Conservation (phyloP, 179 eudicot genomes). For the Amaranthus tricolor region DNA sequence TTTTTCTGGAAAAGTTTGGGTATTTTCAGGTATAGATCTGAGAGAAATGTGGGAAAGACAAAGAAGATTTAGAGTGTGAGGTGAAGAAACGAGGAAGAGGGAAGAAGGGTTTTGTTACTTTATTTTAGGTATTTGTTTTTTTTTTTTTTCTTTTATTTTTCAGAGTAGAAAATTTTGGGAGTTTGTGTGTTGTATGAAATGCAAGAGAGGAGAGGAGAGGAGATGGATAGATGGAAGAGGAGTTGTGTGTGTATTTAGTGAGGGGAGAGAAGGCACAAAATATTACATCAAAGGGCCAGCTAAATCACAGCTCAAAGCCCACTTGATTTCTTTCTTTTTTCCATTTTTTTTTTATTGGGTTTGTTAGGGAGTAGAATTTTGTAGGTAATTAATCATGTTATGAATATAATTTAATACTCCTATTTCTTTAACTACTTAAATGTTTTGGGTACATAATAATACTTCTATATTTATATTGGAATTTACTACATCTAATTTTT, state of each 20-base stretch:
- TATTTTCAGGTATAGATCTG: conserved; percentile 16
- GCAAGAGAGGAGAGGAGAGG: conserved; percentile 11
- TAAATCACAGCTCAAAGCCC: conserved; percentile 80
- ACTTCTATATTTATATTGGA: too few relatives aligned
- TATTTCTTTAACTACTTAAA: too few relatives aligned
- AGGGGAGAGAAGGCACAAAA: conserved; percentile 16
- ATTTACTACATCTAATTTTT: too few relatives aligned
- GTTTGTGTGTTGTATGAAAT: not conserved
- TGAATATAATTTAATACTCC: too few relatives aligned
- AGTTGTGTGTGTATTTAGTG: conserved; percentile 31
- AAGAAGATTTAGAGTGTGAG: conserved; percentile 28
- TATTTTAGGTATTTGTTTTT: not conserved
- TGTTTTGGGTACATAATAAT: too few relatives aligned
- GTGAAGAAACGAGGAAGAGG: conserved; percentile 8
- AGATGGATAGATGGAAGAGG: not conserved
- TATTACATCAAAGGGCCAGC: conserved; percentile 54
- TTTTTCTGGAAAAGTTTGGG: not conserved
- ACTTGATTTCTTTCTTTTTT: conserved; percentile 34
- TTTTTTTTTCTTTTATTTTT: not conserved
- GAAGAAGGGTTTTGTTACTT: conserved; percentile 4
- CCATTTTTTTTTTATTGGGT: not conserved
- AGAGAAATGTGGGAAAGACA: conserved; percentile 19
- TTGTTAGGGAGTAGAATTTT: not conserved
- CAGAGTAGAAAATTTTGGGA: conserved; percentile 19
- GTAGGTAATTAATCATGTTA: not conserved